These are phyloP conservation scores for Dictyostelium brefeldianum DNA, from an alignment of 78 protist genomes.

Conservation along the genomic window DNA sequence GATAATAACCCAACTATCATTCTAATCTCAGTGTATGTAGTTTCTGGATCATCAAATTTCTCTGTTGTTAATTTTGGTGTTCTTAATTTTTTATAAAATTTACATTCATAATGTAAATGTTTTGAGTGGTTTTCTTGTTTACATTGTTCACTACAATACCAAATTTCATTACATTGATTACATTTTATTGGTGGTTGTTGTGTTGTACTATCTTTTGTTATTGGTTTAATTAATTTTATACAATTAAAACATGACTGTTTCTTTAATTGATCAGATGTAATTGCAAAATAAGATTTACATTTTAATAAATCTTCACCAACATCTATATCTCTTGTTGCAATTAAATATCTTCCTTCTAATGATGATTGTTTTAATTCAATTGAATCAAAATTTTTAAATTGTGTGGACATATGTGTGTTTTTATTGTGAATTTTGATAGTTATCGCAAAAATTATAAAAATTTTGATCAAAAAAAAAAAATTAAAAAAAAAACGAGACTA, in stretches of 20 bases:
- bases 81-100: neutral
- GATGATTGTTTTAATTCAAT: constrained; percentile 1
- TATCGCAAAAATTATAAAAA: too few species aligned
- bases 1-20: constrained; percentile 32
- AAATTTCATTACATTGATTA: constrained; percentile 28
- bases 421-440: too few species aligned
- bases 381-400: too few species aligned
- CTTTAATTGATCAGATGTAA: neutral
- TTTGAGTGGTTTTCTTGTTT: neutral
- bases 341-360: constrained; percentile 42
- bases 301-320: constrained; percentile 36
- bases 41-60: neutral
- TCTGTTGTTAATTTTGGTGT: neutral
- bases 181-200: neutral
- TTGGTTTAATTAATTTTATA: neutral
- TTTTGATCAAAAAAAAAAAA: too few species aligned
- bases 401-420: too few species aligned
- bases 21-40: constrained; percentile 20
- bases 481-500: too few species aligned
- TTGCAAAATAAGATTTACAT: constrained; percentile 7
- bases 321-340: constrained; percentile 22
- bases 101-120: constrained; percentile 36
- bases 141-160: constrained; percentile 17
- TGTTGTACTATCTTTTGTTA: too few species aligned
- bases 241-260: constrained; percentile 18